Base-by-base conservation (phyloP, 495 filamentous ascomycete species). In the Apiosordaria backusii region DNA sequence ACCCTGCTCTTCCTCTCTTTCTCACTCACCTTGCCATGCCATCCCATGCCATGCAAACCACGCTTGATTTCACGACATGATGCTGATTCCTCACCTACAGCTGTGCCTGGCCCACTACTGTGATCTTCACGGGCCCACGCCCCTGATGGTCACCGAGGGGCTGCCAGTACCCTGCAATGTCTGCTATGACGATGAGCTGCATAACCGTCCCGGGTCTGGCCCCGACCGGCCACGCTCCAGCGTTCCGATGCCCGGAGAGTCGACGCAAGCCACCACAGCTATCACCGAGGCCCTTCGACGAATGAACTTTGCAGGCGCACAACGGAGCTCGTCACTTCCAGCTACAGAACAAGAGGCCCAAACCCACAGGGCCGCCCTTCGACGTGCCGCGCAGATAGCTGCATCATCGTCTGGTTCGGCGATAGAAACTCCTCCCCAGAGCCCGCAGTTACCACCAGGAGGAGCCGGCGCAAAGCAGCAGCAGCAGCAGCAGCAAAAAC, bases 71-170 rank as follows among this genome's bases (percentile, higher is more conserved):
- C 40, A 64, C 45, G 29, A 29, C 66, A 71, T 59, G 67, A 70
- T 74, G 76, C 79, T 82, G 70, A 82, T 77, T 18, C 69, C 70
- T 29, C 68, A 72, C 59, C 64, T 84, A 65, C 79, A 97, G 93
- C 86, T 97, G 74, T 96, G 92, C 76, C 86, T 97, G 70, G 93
- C 93, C 73, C 93, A 97, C 81, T 97, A 96, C 78, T 97, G 93
- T 83, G 93, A 97, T 78, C 84, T 92, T 72, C 93, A 97, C 83
- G 93, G 93, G 67, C 93, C 93, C 15, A 97, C 93, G 60, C 95
- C 93, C 61, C 88, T 97, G 77, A 90, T 97, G 79, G 96, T 96
- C 76, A 97, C 93, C 63, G 92, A 97, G 79, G 89, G 91, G 60
- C 81, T 91, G 24, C 90, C 91, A 1, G 88, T 92, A 55, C 83